phyloP scores from a whole-genome alignment of 2,329 filamentous ascomycete genomes.

The Mycosphaerella sp. region DNA sequence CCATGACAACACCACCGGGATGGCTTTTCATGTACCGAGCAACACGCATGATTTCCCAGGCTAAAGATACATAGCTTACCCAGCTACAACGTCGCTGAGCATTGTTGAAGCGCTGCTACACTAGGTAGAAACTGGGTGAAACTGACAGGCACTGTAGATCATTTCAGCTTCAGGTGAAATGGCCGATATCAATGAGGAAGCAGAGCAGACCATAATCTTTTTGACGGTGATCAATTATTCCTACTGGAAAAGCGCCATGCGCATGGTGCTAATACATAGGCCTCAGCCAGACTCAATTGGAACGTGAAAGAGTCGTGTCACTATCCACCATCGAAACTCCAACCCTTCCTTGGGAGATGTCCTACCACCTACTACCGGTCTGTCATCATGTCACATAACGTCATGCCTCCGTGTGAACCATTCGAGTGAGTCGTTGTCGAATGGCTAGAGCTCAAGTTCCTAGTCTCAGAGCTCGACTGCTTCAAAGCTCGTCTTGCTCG shows the following conservation, averaged over 20 bases:
- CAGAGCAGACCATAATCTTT: neutral
- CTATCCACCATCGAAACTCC: neutral
- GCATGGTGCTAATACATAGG: neutral
- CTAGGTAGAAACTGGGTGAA: neutral
- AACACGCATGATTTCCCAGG: too few relatives aligned
- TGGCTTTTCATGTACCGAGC: neutral
- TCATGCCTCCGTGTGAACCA: slow-evolving; percentile 2
- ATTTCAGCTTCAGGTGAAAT: neutral
- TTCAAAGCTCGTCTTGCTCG: neutral
- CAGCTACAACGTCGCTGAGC: neutral
- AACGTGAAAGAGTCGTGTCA: slow-evolving; percentile 3
- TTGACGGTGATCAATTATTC: neutral
- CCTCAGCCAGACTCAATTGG: neutral
- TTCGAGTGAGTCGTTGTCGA: too few relatives aligned
- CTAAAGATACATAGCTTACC: too few relatives aligned
- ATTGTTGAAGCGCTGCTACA: neutral
- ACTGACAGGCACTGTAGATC: neutral
- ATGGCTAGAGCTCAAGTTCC: neutral
- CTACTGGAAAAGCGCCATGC: neutral
- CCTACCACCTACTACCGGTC: slow-evolving; percentile 4
- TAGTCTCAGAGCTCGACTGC: neutral
- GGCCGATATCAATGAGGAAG: neutral
- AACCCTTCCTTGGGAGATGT: slow-evolving; percentile 1
- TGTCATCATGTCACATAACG: slow-evolving; percentile 7
- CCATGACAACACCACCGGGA: neutral